phyloP scores from a whole-genome alignment of 192 early-diverging fungal species.

The Dimargaris cristalligena region DNA sequence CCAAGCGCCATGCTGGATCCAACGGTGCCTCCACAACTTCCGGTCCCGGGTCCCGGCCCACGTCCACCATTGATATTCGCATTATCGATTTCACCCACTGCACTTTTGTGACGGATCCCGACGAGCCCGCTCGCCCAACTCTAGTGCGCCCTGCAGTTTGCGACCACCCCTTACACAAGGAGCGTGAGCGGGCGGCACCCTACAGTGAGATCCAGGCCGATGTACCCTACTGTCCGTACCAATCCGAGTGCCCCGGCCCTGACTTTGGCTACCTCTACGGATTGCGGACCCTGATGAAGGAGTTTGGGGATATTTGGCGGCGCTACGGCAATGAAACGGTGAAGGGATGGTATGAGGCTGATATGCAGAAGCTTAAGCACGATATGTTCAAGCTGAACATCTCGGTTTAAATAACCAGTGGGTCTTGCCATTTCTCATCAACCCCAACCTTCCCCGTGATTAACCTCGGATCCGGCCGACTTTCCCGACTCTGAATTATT shows the following conservation, averaged over 20 bases:
- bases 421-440: too few relatives aligned
- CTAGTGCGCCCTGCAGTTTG: slow-evolving; percentile 23
- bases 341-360: not conserved
- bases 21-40: too few relatives aligned
- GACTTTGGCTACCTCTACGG: slow-evolving; percentile 35
- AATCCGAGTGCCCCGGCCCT: slow-evolving; percentile 23
- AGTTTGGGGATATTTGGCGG: slow-evolving; percentile 33
- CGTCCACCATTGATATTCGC: slow-evolving; percentile 50
- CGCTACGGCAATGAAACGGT: slow-evolving; percentile 15
- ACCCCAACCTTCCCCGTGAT: too few relatives aligned
- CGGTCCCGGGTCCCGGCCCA: too few relatives aligned
- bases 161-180: slow-evolving; percentile 19
- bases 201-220: slow-evolving; percentile 9
- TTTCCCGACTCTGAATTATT: too few relatives aligned
- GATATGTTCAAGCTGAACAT: too few relatives aligned
- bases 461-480: too few relatives aligned
- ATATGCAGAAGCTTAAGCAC: not conserved
- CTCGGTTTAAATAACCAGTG: too few relatives aligned
- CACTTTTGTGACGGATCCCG: slow-evolving; percentile 39
- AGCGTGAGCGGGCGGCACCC: not conserved
- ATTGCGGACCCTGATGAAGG: slow-evolving; percentile 27
- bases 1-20: too few relatives aligned
- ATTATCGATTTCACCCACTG: slow-evolving; percentile 98
- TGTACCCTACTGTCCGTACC: slow-evolving; percentile 15
- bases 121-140: slow-evolving; percentile 24